A percentile compares a stretch with the other conserved stretches of the same genome.
Conservation (phyloP, 2,329 filamentous ascomycete species). For the Aspergillus bombycis region DNA sequence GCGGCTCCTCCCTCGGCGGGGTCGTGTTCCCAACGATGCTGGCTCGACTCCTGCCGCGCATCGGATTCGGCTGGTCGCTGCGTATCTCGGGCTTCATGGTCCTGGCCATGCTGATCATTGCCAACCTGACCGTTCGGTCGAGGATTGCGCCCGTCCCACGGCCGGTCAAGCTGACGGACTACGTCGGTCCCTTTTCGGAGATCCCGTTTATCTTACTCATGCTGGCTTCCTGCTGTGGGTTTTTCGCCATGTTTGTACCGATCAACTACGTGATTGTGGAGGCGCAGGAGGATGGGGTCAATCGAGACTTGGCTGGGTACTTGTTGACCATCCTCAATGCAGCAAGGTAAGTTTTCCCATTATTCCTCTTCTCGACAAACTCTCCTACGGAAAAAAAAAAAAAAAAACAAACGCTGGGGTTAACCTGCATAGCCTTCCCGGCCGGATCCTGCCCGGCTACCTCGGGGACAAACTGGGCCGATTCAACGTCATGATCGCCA, state of each 20-base stretch:
- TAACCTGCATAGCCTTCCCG: slow-evolving; percentile 49
- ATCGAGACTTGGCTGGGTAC: slow-evolving; percentile 17
- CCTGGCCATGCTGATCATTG: slow-evolving; percentile 58
- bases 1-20: slow-evolving; percentile 59
- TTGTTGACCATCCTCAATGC: neutral
- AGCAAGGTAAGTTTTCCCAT: neutral
- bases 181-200: slow-evolving; percentile 49
- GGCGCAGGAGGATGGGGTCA: slow-evolving; percentile 54
- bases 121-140: slow-evolving; percentile 56
- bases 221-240: slow-evolving; percentile 57
- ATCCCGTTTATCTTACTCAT: slow-evolving; percentile 49
- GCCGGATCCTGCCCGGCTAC: slow-evolving; percentile 58
- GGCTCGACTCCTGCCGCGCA: slow-evolving; percentile 52
- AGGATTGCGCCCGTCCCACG: slow-evolving; percentile 32
- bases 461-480: slow-evolving; percentile 55
- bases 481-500: slow-evolving; percentile 35
- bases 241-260: slow-evolving; percentile 63
- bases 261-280: slow-evolving; percentile 55
- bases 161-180: neutral
- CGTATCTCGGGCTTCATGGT: slow-evolving; percentile 61
- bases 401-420: no score
- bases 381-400: no score
- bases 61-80: slow-evolving; percentile 62
- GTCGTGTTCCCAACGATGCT: slow-evolving; percentile 66
- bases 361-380: no score